Evolutionary conservation across 2,329 filamentous ascomycete genomes (phyloP), one percentile per base, ranked within the genome.

Genomic region (Thermothelomyces thermophilus): DNA sequence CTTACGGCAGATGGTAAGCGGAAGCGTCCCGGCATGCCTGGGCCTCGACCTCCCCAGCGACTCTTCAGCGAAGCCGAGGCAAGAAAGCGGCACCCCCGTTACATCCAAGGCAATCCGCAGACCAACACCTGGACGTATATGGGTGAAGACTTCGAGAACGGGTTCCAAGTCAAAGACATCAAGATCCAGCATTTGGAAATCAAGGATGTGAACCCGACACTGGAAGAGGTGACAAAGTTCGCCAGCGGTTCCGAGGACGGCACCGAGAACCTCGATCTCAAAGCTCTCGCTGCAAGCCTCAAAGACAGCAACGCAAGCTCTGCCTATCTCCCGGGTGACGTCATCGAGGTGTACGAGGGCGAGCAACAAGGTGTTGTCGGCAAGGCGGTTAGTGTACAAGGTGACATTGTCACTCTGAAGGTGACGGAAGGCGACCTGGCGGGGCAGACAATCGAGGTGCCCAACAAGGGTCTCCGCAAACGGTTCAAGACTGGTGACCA

Each of bases 161-260:
- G 93, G 2, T 97, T 95, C 70, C 80, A 94, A 53, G 83, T 95
- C 62, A 96, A 95, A 68, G 89, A 94, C 55, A 86, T 95, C 72
- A 94, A 91, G 68, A 85, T 96, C 52, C 88, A 91, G 62, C 81
- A 86, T 62, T 74, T 98, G 26, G 77, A 80, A n/a, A 85, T 88
- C 26, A 90, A 90, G 58, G 86, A 95, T 59, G 90, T 98, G 49
- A 94, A 94, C 64, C 93, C 93, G 0, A 88, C 86, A 1, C 76
- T 98, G 24, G 93, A 97, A 64, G 93, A 98, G 67, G 88, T 97
- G 41, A 95, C 90, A n/a, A 86, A 84, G 63, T 97, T 98, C 65
- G 87, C 90, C 14, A 84, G 87, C 24, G 87, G 87, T 9, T 84
- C 83, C 16, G 90, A 95, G 57, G 93, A 97, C 64, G 93, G 93